phyloP scores from a whole-genome alignment of 208 protist species.

The Leishmania arabica region DNA sequence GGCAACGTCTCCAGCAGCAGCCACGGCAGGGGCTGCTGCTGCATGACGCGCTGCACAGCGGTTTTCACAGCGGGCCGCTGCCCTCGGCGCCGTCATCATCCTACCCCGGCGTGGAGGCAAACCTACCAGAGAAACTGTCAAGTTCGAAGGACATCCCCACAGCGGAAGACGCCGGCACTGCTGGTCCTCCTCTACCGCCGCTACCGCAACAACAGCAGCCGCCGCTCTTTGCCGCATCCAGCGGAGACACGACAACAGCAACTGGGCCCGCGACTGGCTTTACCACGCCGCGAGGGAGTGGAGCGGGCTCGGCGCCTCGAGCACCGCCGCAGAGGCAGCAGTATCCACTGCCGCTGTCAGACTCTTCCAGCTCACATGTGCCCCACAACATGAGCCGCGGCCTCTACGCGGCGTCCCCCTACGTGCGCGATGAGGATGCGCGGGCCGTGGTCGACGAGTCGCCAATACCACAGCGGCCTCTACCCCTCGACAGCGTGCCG shows the following conservation, averaged over 20 bases:
- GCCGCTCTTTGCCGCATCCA: not conserved
- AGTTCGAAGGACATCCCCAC: not conserved
- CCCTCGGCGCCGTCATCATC: not conserved
- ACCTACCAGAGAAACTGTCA: not conserved
- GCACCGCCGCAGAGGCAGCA: not conserved
- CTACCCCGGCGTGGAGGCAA: not conserved
- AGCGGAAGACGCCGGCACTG: not conserved
- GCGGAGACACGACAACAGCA: not conserved
- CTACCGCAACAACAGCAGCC: not conserved
- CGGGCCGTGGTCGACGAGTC: slow-evolving; percentile 17
- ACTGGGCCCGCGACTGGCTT: slow-evolving; percentile 1
- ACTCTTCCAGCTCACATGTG: not conserved
- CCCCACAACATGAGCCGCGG: slow-evolving; percentile 7
- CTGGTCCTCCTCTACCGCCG: not conserved
- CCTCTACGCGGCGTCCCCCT: slow-evolving; percentile 28
- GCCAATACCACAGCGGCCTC: slow-evolving; percentile 28
- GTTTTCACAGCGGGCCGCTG: not conserved
- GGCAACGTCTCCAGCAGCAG: not conserved
- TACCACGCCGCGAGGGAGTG: slow-evolving; percentile 1
- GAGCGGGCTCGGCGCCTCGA: not conserved
- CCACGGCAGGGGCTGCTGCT: not conserved
- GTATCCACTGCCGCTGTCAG: not conserved
- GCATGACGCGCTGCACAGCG: not conserved
- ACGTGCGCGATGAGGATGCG: slow-evolving; percentile 17
- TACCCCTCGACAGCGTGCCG: slow-evolving; percentile 16